Percentiles rank a stretch among this genome's conserved stretches.
phyloP scores from a whole-genome alignment of 2,329 filamentous ascomycete genomes.

The Colletotrichum spinosum region DNA sequence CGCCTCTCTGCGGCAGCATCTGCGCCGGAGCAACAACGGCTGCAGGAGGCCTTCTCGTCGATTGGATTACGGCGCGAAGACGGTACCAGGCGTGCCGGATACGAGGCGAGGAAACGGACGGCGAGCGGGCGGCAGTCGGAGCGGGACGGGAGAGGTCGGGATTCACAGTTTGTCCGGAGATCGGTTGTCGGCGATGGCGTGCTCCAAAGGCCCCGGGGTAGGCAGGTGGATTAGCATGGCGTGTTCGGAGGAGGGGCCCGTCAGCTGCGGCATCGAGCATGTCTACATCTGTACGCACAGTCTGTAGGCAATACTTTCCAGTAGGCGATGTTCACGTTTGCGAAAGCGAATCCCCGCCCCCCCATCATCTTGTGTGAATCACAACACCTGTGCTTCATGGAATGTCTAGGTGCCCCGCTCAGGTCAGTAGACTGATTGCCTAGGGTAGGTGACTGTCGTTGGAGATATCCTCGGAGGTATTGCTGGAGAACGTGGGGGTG shows the following conservation, averaged over 20 bases:
- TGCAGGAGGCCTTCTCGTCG: too few relatives aligned
- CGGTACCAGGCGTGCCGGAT: too few relatives aligned
- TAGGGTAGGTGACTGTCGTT: neutral
- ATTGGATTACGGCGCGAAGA: neutral
- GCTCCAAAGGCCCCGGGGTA: constrained; percentile 21
- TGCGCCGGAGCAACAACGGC: too few relatives aligned
- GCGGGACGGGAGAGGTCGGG: constrained; percentile 24
- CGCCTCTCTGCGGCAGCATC: too few relatives aligned
- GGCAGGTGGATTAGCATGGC: constrained; percentile 6
- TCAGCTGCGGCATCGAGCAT: too few relatives aligned
- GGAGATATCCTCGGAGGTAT: constrained; percentile 8
- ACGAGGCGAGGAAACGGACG: neutral
- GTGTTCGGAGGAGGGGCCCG: neutral
- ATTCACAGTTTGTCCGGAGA: neutral
- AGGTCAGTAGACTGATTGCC: neutral
- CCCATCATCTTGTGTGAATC: too few relatives aligned
- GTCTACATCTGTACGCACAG: too few relatives aligned
- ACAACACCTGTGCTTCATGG: too few relatives aligned
- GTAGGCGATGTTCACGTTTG: too few relatives aligned
- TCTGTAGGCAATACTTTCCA: too few relatives aligned
- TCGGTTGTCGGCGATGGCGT: constrained; percentile 38
- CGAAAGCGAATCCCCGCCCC: too few relatives aligned
- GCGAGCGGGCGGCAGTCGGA: constrained; percentile 33
- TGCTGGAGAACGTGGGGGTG: neutral
- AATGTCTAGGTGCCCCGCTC: too few relatives aligned